Percentiles rank a stretch among this genome's conserved stretches.
These are phyloP conservation scores for Lachnum nothofagi DNA, from an alignment of 2,329 filamentous ascomycete species.

Conservation along the genomic window DNA sequence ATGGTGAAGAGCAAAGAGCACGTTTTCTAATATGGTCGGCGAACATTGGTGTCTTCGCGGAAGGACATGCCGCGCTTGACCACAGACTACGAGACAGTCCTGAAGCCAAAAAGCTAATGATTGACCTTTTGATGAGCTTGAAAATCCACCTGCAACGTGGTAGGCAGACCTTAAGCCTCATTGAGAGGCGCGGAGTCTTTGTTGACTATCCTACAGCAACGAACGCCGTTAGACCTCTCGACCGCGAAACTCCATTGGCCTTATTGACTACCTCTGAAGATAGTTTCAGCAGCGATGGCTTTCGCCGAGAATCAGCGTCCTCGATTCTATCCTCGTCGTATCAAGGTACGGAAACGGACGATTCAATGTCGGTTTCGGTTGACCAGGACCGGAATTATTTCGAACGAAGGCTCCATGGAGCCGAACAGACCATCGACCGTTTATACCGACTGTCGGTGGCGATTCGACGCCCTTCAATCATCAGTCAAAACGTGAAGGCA, in stretches of 20 bases:
- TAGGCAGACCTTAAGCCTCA: background rate
- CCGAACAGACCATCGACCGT: background rate
- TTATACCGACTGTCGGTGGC: background rate
- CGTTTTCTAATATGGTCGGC: constrained; percentile 9
- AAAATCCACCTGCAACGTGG: constrained; percentile 1
- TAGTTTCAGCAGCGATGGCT: background rate
- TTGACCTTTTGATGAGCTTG: constrained; percentile 1
- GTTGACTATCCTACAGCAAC: too few species aligned
- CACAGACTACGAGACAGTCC: constrained; percentile 3
- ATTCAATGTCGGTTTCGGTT: background rate
- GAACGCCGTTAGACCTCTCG: background rate
- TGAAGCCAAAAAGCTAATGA: background rate
- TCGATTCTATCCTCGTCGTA: background rate
- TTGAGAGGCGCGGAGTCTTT: too few species aligned
- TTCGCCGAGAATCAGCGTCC: background rate
- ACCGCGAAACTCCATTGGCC: background rate
- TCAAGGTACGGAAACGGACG: background rate
- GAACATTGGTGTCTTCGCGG: constrained; percentile 5
- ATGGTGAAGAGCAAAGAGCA: constrained; percentile 5
- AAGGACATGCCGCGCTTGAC: constrained; percentile 6
- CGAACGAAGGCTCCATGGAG: background rate
- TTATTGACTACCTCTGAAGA: background rate
- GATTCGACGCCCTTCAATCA: background rate
- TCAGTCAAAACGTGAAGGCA: background rate
- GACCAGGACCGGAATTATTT: background rate